Base-by-base conservation (phyloP, 2,329 filamentous ascomycete species). In the Colletotrichum somersetense region DNA sequence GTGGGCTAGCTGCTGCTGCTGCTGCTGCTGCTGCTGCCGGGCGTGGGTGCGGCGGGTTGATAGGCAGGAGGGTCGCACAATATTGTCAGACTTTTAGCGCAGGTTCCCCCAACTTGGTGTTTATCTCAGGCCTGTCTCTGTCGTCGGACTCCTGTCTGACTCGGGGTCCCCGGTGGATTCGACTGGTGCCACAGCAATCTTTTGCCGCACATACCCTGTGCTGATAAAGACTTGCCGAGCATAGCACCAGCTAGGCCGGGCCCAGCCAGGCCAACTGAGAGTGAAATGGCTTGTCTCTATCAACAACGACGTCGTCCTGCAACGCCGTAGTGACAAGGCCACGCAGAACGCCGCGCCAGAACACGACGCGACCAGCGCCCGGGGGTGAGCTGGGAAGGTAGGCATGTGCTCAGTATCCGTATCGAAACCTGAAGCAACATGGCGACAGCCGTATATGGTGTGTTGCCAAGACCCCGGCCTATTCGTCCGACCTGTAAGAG, bases 151-250 rank as follows among this genome's bases (percentile, higher is more conserved):
- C 20, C 7, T n/a, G 66, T 65, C 70, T 72, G 70, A 72, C 70
- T 70, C 66, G 70, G 70, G 55, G 55, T 52, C 42, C 66, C 66
- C 65, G 70, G 70, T 72, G 66, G 70, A 57, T 65, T 72, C 61
- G 55, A 53, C 42, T 57, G 66, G 70, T 72, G 66, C 70, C 70
- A 72, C 66, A 72, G 66, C 66, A 72, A 72, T 72, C 66, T 70
- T 30, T 33, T 61, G 53, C 61, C 38, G 44, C 61, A 59, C 66
- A 70, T 66, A 72, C 66, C 70, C 62, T 46, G n/a, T 58, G 23
- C 62, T 50, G 30, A 40, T 56, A 23, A 63, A 64, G 59, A 69
- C 69, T 69, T 72, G 66, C 66, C 69, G 59, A 64, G 66, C 48
- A 40, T 5, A 26, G 61, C 44, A 46, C 40, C 57, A 57, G 18